Evolutionary conservation across 768 basidiomycete genomes (phyloP).

Genomic region (Termitomyces heimii): DNA sequence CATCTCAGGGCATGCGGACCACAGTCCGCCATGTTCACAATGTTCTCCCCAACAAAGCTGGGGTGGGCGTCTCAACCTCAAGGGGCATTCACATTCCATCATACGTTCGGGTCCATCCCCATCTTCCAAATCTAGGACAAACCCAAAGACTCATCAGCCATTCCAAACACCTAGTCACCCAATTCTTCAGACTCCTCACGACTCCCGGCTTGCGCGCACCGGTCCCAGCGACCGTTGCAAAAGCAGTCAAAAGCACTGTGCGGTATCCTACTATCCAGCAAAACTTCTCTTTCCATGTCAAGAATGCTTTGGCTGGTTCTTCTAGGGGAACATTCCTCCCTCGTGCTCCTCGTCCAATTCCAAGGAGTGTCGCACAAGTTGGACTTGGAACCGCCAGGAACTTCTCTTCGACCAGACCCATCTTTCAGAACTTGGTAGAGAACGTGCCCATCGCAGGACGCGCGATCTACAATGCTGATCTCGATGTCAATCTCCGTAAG

Average conservation of each 20-base stretch:
- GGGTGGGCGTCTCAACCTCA: slow-evolving; percentile 15
- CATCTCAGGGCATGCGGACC: slow-evolving; percentile 39
- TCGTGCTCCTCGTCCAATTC: slow-evolving; percentile 39
- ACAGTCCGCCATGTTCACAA: slow-evolving; percentile 32
- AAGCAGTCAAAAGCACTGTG: slow-evolving; percentile 21
- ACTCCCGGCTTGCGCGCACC: slow-evolving; percentile 43
- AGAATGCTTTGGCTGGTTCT: slow-evolving; percentile 43
- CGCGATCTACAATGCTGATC: slow-evolving; percentile 70
- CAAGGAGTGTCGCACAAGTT: slow-evolving; percentile 52
- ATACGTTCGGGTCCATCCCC: slow-evolving; percentile 25
- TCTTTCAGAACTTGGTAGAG: slow-evolving; percentile 76
- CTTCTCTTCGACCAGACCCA: slow-evolving; percentile 66
- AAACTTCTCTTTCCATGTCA: slow-evolving; percentile 50
- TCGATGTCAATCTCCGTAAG: slow-evolving; percentile 51
- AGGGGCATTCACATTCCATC: slow-evolving; percentile 43
- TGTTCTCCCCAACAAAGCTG: slow-evolving; percentile 21
- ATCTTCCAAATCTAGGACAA: slow-evolving; percentile 24
- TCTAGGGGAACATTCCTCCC: slow-evolving; percentile 49
- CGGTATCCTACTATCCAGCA: slow-evolving; percentile 43
- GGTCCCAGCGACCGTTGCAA: slow-evolving; percentile 17
- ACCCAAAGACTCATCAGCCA: slow-evolving; percentile 44
- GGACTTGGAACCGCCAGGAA: slow-evolving; percentile 74
- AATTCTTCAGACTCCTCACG: slow-evolving; percentile 51
- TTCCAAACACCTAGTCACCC: slow-evolving; percentile 49
- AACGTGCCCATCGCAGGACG: slow-evolving; percentile 76